Evolutionary conservation across 2,329 filamentous ascomycete genomes (phyloP).

Genomic region (Fonsecaea erecta): DNA sequence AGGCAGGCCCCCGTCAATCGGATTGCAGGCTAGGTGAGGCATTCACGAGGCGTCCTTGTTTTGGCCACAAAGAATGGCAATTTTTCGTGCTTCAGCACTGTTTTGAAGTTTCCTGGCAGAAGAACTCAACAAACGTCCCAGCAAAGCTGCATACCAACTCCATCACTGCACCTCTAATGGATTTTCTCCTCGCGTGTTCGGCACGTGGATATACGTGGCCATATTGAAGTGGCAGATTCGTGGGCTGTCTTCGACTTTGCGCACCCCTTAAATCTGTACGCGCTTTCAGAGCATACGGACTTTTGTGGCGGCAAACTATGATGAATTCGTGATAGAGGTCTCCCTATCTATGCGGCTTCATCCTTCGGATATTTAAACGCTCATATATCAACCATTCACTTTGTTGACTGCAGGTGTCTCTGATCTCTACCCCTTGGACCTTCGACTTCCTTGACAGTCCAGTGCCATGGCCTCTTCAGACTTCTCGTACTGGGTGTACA

Average conservation of each 20-base stretch:
- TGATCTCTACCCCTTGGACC: background rate
- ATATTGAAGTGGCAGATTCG: background rate
- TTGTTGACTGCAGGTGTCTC: background rate
- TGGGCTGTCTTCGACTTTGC: conserved; percentile 3
- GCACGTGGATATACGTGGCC: conserved; percentile 16
- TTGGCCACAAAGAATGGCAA: background rate
- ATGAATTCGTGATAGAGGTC: background rate
- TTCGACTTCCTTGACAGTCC: background rate
- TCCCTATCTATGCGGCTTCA: background rate
- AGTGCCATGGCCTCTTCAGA: conserved; percentile 2
- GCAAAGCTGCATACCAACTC: background rate
- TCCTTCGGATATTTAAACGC: background rate
- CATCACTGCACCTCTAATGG: background rate
- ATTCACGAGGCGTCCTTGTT: conserved; percentile 15
- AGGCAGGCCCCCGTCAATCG: background rate
- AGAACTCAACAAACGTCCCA: background rate
- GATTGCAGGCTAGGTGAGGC: conserved; percentile 9
- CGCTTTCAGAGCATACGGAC: background rate
- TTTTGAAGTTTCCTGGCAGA: background rate
- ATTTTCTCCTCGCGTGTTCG: background rate
- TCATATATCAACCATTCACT: background rate
- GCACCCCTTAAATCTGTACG: background rate
- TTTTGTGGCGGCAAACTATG: background rate
- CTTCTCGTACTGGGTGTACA: conserved; percentile 46
- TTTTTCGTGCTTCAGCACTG: background rate